These are phyloP conservation scores for Trichoderma arundinaceum DNA, from an alignment of 2,329 filamentous ascomycete species.

Conservation along the genomic window DNA sequence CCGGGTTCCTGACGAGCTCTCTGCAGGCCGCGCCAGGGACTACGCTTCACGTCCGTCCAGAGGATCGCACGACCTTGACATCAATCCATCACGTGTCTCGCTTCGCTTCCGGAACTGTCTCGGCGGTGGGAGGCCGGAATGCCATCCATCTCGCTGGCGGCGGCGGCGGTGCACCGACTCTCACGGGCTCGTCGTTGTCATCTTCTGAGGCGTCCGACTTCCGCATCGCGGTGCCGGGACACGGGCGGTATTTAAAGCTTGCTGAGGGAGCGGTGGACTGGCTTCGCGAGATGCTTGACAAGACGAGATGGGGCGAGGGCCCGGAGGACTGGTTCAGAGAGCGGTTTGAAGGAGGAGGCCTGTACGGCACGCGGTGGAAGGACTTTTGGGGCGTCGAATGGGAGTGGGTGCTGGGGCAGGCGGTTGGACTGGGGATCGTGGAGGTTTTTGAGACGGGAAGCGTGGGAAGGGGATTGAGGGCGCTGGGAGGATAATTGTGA, in stretches of 20 bases:
- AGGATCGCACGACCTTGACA: constrained; percentile 60
- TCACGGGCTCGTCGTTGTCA: constrained; percentile 38
- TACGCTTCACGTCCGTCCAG: constrained; percentile 55
- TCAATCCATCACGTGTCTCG: constrained; percentile 67
- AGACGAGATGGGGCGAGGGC: constrained; percentile 66
- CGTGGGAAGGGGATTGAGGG: constrained; percentile 70
- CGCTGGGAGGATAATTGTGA: constrained; percentile 37
- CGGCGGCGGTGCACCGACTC: constrained; percentile 47
- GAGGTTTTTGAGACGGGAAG: constrained; percentile 77
- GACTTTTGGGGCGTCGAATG: constrained; percentile 72
- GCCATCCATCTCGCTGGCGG: constrained; percentile 70
- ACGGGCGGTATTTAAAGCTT: constrained; percentile 71
- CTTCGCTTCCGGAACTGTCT: constrained; percentile 71
- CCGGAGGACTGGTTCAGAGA: constrained; percentile 67
- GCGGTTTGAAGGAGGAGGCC: constrained; percentile 70
- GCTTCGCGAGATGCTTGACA: constrained; percentile 62
- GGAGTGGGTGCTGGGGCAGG: constrained; percentile 74
- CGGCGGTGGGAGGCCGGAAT: constrained; percentile 70
- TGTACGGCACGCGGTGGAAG: constrained; percentile 61
- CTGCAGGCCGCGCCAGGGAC: constrained; percentile 42
- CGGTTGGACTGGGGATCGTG: constrained; percentile 70
- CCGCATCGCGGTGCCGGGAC: constrained; percentile 68
- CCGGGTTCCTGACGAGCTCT: constrained; percentile 68
- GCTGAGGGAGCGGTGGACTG: constrained; percentile 66
- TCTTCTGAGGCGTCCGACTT: constrained; percentile 40